Evolutionary conservation across 306 rosid genomes (phyloP).

Genomic region (Malus asiatica): DNA sequence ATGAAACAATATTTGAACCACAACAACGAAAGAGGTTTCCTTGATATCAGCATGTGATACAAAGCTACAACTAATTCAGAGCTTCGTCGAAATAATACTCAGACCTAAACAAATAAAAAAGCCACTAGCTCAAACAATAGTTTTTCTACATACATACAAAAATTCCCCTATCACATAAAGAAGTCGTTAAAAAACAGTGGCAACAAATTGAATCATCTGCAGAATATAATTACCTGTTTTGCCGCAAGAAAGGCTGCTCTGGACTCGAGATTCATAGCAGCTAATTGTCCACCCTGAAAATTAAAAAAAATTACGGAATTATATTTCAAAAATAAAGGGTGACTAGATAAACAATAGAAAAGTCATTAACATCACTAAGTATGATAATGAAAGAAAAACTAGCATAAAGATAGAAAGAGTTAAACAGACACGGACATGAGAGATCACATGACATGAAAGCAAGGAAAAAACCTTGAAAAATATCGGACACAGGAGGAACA

Average conservation of each 20-base stretch:
- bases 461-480: not conserved
- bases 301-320: slow-evolving; percentile 12
- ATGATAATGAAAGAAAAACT: not conserved
- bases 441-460: not conserved
- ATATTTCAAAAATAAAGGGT: slow-evolving; percentile 11
- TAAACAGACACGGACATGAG: not conserved
- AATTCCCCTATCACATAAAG: not conserved
- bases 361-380: not conserved
- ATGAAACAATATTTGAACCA: not conserved
- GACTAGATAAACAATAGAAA: not conserved
- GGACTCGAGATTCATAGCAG: slow-evolving; percentile 72
- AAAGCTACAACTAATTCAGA: not conserved
- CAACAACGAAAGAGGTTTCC: not conserved
- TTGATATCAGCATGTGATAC: not conserved
- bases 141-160: not conserved
- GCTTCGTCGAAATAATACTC: not conserved
- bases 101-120: not conserved
- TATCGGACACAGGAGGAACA: not conserved
- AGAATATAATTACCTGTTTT: slow-evolving; percentile 47
- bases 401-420: not conserved
- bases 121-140: not conserved
- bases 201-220: not conserved
- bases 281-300: slow-evolving; percentile 84
- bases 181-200: not conserved
- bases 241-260: slow-evolving; percentile 88